phyloP scores from a whole-genome alignment of 495 filamentous ascomycete species.

The Alectoria sarmentosa region DNA sequence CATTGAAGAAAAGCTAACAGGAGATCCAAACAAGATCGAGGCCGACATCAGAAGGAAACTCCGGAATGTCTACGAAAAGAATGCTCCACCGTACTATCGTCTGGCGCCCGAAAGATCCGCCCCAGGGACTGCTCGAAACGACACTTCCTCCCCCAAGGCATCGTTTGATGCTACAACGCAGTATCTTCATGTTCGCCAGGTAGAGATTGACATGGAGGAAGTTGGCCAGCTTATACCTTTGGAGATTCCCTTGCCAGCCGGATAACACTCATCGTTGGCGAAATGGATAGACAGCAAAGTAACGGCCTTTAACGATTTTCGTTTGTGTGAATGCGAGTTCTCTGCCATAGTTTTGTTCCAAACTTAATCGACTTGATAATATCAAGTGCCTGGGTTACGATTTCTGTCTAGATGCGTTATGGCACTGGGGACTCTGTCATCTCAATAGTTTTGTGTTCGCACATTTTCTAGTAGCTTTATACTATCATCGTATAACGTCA shows the following conservation, averaged over 20 bases:
- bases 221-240: background rate
- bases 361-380: too few species aligned
- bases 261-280: background rate
- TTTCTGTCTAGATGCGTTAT: too few species aligned
- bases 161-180: constrained; percentile 16
- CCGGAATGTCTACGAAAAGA: constrained; percentile 16
- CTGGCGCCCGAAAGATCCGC: constrained; percentile 19
- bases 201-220: background rate
- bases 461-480: too few species aligned
- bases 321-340: too few species aligned
- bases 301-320: background rate
- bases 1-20: constrained; percentile 19
- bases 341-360: too few species aligned
- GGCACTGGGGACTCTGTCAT: too few species aligned
- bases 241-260: background rate
- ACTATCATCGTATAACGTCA: background rate
- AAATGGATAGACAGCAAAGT: background rate
- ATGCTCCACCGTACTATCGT: constrained; percentile 20
- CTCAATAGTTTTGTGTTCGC: too few species aligned
- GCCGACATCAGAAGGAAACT: constrained; percentile 21
- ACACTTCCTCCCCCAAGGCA: constrained; percentile 18
- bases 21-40: constrained; percentile 21
- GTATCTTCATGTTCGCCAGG: constrained; percentile 13
- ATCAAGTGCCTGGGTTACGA: too few species aligned
- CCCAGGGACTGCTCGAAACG: constrained; percentile 21